Conservation (phyloP, 1,284 basidiomycete genomes). For the Irpex rosettiformis region DNA sequence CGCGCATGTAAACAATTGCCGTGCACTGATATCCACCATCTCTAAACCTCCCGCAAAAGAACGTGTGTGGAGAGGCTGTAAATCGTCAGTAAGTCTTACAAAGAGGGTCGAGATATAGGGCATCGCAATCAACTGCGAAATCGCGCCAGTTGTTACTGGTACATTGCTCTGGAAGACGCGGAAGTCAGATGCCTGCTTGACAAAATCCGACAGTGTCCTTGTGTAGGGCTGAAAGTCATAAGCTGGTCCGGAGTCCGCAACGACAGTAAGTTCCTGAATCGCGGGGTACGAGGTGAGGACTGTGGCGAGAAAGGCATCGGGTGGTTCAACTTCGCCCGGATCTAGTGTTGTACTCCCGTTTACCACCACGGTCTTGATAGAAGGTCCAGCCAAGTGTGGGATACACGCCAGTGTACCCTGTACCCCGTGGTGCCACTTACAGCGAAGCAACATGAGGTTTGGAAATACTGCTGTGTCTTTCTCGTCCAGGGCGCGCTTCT, state of each 20-base stretch:
- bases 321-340: background rate
- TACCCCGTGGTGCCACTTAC: background rate
- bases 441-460: conserved; percentile 3
- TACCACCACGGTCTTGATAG: background rate
- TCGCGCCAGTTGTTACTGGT: background rate
- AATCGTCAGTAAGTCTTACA: background rate
- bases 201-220: conserved; percentile 1
- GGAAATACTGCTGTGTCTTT: background rate
- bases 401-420: background rate
- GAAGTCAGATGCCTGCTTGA: background rate
- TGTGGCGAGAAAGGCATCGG: background rate
- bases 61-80: background rate
- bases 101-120: conserved; percentile 1
- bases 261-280: background rate
- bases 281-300: background rate
- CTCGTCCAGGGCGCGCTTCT: background rate
- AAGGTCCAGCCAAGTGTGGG: background rate
- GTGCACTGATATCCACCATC: background rate
- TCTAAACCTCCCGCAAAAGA: background rate
- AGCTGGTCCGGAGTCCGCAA: background rate
- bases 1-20: background rate
- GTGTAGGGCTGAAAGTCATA: background rate
- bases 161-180: conserved; percentile 7
- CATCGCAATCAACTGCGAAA: background rate
- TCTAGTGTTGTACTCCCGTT: background rate